Evolutionary conservation across 2,329 filamentous ascomycete genomes (phyloP).

Genomic region (Nannizziopsis arthrosporioides): DNA sequence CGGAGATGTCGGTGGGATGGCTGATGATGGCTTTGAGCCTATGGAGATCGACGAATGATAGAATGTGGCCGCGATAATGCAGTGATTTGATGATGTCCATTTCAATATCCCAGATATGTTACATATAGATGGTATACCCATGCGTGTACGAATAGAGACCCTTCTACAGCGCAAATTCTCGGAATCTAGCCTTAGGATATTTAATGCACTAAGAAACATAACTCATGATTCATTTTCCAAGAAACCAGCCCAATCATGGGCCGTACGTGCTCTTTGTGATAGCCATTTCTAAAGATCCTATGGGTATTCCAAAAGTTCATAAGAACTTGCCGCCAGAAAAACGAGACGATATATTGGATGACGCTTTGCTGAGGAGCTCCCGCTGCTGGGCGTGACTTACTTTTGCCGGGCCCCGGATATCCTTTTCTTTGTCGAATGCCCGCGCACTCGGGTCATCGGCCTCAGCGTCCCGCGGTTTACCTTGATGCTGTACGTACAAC

Average conservation of each 20-base stretch:
- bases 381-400: conserved; percentile 62
- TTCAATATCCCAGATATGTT: not conserved
- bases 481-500: conserved; percentile 15
- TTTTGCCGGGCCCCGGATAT: conserved; percentile 66
- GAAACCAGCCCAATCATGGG: too few relatives aligned
- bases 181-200: too few relatives aligned
- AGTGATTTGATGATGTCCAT: not conserved
- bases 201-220: too few relatives aligned
- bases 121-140: not conserved
- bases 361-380: conserved; percentile 67
- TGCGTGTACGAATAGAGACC: too few relatives aligned
- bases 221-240: too few relatives aligned
- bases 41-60: conserved; percentile 22
- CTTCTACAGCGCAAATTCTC: too few relatives aligned
- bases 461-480: conserved; percentile 23
- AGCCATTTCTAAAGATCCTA: too few relatives aligned
- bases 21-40: conserved; percentile 17
- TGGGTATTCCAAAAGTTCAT: not conserved
- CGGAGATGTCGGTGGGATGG: not conserved
- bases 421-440: conserved; percentile 84
- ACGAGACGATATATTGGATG: conserved; percentile 61
- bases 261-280: too few relatives aligned
- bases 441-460: conserved; percentile 82
- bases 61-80: not conserved
- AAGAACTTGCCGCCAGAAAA: conserved; percentile 63